Evolutionary conservation across 768 basidiomycete genomes (phyloP).

Genomic region (Tricholoma furcatifolium): DNA sequence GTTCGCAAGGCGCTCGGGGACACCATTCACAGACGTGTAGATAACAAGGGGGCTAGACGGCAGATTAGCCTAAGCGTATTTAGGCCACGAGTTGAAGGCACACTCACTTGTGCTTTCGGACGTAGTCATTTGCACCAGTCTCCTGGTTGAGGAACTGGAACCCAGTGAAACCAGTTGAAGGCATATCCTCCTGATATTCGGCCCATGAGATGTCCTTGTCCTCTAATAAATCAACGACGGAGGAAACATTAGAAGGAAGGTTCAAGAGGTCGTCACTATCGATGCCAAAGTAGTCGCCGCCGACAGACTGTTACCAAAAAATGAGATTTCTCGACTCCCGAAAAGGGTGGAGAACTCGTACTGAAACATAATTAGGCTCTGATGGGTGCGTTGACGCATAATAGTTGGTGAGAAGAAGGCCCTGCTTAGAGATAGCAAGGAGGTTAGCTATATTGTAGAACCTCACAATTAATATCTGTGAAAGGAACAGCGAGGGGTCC

Average conservation of each 20-base stretch:
- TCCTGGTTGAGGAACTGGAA: slow-evolving; percentile 29
- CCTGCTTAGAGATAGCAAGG: slow-evolving; percentile 42
- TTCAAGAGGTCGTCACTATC: slow-evolving; percentile 36
- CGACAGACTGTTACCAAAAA: slow-evolving; percentile 4
- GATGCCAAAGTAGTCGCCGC: slow-evolving; percentile 33
- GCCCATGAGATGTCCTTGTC: slow-evolving; percentile 57
- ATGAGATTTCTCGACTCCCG: slow-evolving; percentile 13
- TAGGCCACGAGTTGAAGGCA: not conserved
- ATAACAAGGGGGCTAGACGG: slow-evolving; percentile 40
- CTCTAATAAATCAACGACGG: slow-evolving; percentile 60
- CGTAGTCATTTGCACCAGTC: slow-evolving; percentile 26
- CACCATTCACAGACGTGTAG: slow-evolving; percentile 47
- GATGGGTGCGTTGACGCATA: slow-evolving; percentile 57
- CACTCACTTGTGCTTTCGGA: slow-evolving; percentile 31
- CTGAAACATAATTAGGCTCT: slow-evolving; percentile 57
- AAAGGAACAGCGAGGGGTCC: not conserved
- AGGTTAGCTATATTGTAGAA: slow-evolving; percentile 21
- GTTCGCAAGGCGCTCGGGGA: slow-evolving; percentile 37
- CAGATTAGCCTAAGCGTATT: not conserved
- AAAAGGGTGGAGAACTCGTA: slow-evolving; percentile 9
- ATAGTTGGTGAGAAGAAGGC: slow-evolving; percentile 45
- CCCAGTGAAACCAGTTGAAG: slow-evolving; percentile 43
- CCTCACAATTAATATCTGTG: not conserved
- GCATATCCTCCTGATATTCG: slow-evolving; percentile 61
- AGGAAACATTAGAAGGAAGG: slow-evolving; percentile 50